phyloP scores from a whole-genome alignment of 768 basidiomycete genomes.

The Royoungia palumana region DNA sequence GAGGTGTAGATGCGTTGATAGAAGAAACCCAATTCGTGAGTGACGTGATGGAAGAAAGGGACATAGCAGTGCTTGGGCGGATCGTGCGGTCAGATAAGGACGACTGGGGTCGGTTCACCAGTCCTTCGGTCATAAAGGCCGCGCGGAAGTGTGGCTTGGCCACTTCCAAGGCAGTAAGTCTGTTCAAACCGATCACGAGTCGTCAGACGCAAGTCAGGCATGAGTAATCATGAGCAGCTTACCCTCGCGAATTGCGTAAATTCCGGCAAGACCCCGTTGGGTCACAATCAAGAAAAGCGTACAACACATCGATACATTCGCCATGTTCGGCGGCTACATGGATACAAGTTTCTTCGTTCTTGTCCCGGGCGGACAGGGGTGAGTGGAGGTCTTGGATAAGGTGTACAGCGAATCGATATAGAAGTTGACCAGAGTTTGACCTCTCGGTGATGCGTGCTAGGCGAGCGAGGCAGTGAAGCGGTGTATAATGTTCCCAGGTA shows the following conservation, averaged over 20 bases:
- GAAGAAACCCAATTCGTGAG: slow-evolving; percentile 34
- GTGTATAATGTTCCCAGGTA: slow-evolving; percentile 56
- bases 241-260: slow-evolving; percentile 72
- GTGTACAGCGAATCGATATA: slow-evolving; percentile 63
- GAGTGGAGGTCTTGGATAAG: slow-evolving; percentile 67
- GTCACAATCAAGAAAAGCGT: slow-evolving; percentile 65
- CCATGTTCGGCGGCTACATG: slow-evolving; percentile 79
- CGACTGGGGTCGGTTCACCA: slow-evolving; percentile 47
- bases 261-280: slow-evolving; percentile 50
- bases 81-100: slow-evolving; percentile 56
- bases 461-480: slow-evolving; percentile 63
- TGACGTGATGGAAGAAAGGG: slow-evolving; percentile 50
- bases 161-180: slow-evolving; percentile 63
- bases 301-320: slow-evolving; percentile 57
- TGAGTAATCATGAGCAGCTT: slow-evolving; percentile 23
- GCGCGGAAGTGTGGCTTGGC: slow-evolving; percentile 63
- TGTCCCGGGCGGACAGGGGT: slow-evolving; percentile 64
- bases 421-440: slow-evolving; percentile 34
- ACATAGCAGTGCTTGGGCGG: slow-evolving; percentile 38
- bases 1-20: slow-evolving; percentile 12
- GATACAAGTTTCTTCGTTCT: slow-evolving; percentile 70
- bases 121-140: slow-evolving; percentile 54
- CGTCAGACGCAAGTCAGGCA: background rate
- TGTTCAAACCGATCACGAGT: slow-evolving; percentile 1
- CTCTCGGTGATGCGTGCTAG: slow-evolving; percentile 32